Percentiles rank a stretch among this genome's conserved stretches.
Evolutionary conservation across 805 yeast genomes (phyloP).

Genomic region (Saccharomycopsis guyanensis): DNA sequence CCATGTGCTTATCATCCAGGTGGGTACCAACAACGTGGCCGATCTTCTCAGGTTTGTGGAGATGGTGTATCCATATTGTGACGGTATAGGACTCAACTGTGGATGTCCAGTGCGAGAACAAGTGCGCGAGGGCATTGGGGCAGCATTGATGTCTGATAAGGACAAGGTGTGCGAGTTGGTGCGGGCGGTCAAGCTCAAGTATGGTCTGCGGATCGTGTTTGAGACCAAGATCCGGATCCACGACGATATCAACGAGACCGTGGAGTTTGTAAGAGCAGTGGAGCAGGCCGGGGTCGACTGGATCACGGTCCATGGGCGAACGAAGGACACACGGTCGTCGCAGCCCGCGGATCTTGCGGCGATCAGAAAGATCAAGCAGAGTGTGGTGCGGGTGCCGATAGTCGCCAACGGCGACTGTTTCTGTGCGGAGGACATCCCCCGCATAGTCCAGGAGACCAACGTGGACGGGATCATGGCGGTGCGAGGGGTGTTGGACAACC

Average conservation of each 20-base stretch:
- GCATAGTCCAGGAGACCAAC: slow-evolving; percentile 58
- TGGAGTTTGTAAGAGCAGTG: slow-evolving; percentile 60
- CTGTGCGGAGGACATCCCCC: slow-evolving; percentile 50
- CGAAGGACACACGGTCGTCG: slow-evolving; percentile 76
- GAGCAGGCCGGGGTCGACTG: slow-evolving; percentile 89
- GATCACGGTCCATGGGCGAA: slow-evolving; percentile 91
- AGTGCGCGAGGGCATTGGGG: slow-evolving; percentile 93
- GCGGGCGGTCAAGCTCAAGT: slow-evolving; percentile 65
- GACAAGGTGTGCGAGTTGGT: slow-evolving; percentile 82
- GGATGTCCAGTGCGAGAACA: slow-evolving; percentile 97
- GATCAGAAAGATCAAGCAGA: slow-evolving; percentile 55
- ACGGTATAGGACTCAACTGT: slow-evolving; percentile 91
- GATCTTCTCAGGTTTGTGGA: slow-evolving; percentile 79
- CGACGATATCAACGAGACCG: slow-evolving; percentile 62
- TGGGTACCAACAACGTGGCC: slow-evolving; percentile 78
- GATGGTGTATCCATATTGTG: slow-evolving; percentile 85
- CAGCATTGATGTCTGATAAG: slow-evolving; percentile 83
- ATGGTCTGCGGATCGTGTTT: slow-evolving; percentile 55
- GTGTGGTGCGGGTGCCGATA: slow-evolving; percentile 55
- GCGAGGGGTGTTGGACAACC: slow-evolving; percentile 78
- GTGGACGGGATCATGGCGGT: slow-evolving; percentile 96
- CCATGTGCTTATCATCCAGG: slow-evolving; percentile 73
- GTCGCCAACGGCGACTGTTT: slow-evolving; percentile 98
- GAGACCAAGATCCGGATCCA: slow-evolving; percentile 94
- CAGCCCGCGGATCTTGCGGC: slow-evolving; percentile 80